These are phyloP conservation scores for Strobilomyces confusus DNA, from an alignment of 768 basidiomycete species.

Conservation along the genomic window DNA sequence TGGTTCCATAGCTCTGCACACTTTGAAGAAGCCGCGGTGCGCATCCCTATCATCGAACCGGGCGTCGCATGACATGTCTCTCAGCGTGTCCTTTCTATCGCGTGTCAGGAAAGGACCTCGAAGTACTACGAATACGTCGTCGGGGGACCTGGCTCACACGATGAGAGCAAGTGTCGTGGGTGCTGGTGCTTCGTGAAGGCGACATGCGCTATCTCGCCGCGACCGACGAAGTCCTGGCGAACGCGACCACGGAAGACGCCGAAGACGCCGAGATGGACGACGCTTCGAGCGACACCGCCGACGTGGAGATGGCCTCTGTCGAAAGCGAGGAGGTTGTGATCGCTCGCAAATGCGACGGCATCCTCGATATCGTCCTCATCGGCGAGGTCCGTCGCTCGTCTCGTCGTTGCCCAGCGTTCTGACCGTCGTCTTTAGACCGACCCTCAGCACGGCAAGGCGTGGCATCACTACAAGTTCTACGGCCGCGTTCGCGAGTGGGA, in stretches of 20 bases:
- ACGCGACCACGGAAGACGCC: constrained; percentile 15
- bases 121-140: constrained; percentile 42
- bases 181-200: constrained; percentile 26
- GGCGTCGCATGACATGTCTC: constrained; percentile 1
- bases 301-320: constrained; percentile 24
- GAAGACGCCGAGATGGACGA: constrained; percentile 30
- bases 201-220: constrained; percentile 23
- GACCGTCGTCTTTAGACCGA: constrained; percentile 40
- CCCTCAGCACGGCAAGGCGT: constrained; percentile 41
- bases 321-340: constrained; percentile 24
- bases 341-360: constrained; percentile 44
- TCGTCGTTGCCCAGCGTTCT: not conserved
- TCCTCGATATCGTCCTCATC: constrained; percentile 57
- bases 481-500: constrained; percentile 59
- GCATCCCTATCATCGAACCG: constrained; percentile 6
- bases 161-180: constrained; percentile 36
- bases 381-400: constrained; percentile 42
- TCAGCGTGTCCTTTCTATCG: constrained; percentile 21
- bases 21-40: constrained; percentile 21
- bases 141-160: constrained; percentile 39
- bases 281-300: constrained; percentile 21
- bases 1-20: constrained; percentile 34
- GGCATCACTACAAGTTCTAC: constrained; percentile 45
- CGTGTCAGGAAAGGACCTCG: constrained; percentile 22
- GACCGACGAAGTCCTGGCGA: constrained; percentile 7